Percentiles rank a stretch among this genome's conserved stretches.
Conservation (phyloP, 225 moss, liverwort and hornwort species). For the Physcomitrium patens region DNA sequence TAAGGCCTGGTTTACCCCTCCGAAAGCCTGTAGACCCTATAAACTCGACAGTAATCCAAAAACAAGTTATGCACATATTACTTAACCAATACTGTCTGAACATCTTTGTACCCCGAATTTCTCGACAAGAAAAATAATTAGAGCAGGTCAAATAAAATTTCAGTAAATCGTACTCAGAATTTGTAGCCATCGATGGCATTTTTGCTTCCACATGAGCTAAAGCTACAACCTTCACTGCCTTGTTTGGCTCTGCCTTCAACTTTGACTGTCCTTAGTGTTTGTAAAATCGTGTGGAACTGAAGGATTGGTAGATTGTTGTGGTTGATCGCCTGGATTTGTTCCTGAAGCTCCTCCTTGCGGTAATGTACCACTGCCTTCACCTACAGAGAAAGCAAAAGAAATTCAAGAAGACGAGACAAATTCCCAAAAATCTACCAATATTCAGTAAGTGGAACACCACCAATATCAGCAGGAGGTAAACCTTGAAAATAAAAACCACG, state of each 20-base stretch:
- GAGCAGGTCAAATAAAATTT: too few relatives aligned
- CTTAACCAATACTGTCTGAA: too few relatives aligned
- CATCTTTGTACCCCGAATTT: too few relatives aligned
- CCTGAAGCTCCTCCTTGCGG: constrained; percentile 41
- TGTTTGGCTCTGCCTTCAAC: constrained; percentile 26
- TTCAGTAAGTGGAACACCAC: background rate
- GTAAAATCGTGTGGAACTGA: constrained; percentile 43
- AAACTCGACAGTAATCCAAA: too few relatives aligned
- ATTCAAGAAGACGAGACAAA: background rate
- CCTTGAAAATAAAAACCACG: too few relatives aligned
- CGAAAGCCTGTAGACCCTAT: too few relatives aligned
- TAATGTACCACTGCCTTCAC: constrained; percentile 49
- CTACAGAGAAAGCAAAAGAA: constrained; percentile 22
- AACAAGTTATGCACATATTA: too few relatives aligned
- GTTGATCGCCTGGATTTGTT: constrained; percentile 45
- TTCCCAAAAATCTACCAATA: background rate
- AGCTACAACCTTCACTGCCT: constrained; percentile 29
- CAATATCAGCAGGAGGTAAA: too few relatives aligned
- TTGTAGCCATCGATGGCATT: too few relatives aligned
- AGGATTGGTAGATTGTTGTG: constrained; percentile 43
- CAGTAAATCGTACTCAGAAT: too few relatives aligned
- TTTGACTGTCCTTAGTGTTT: constrained; percentile 42
- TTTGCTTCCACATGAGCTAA: constrained; percentile 11
- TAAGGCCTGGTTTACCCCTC: too few relatives aligned
- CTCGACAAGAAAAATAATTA: too few relatives aligned